phyloP scores from a whole-genome alignment of 2,329 filamentous ascomycete species.

The Trichoderma sp. region DNA sequence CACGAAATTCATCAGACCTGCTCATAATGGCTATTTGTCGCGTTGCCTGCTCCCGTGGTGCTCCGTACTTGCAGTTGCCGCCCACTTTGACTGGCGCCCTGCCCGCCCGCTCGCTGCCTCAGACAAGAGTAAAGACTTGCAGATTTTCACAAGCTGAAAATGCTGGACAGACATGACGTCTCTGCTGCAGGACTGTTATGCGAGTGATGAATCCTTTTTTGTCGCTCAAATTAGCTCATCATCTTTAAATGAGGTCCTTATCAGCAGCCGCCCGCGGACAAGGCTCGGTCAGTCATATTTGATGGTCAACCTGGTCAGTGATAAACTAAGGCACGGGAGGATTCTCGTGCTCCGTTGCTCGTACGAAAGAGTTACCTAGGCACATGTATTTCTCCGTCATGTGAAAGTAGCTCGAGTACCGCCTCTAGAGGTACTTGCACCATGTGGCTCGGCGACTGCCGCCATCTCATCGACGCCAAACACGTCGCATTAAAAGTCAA shows the following conservation, averaged over 20 bases:
- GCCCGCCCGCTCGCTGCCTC: not conserved
- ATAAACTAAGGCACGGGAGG: not conserved
- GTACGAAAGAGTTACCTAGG: not conserved
- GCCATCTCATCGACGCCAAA: not conserved
- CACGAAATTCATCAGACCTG: not conserved
- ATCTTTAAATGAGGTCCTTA: not conserved
- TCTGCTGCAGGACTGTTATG: not conserved
- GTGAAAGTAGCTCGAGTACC: slow-evolving; percentile 6
- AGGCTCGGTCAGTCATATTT: not conserved
- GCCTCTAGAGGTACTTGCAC: not conserved
- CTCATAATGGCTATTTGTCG: not conserved
- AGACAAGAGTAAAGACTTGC: not conserved
- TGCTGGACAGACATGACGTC: not conserved
- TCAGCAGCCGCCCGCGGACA: not conserved
- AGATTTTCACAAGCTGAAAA: not conserved
- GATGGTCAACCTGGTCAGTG: not conserved
- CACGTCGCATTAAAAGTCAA: not conserved
- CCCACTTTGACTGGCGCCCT: not conserved
- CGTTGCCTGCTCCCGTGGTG: not conserved
- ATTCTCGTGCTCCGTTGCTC: not conserved
- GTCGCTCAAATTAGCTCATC: not conserved
- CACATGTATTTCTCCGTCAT: slow-evolving; percentile 18
- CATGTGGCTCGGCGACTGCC: not conserved
- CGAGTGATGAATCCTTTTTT: not conserved
- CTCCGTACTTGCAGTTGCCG: not conserved